A percentile compares a stretch with the other conserved stretches of the same genome.
phyloP scores from a whole-genome alignment of 306 rosid species.

The Pyrus bretschneideri region DNA sequence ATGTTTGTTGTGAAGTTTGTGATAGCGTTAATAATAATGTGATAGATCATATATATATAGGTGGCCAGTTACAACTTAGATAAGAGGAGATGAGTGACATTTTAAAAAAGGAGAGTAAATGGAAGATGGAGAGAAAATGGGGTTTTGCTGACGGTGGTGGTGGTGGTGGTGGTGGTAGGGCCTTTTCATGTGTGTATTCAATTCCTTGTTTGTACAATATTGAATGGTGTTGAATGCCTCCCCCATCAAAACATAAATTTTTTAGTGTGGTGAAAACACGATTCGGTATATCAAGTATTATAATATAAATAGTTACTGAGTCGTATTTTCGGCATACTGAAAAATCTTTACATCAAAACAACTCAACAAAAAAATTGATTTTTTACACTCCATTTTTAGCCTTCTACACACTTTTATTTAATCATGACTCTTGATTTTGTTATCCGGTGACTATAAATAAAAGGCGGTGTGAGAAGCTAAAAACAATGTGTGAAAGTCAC shows the following conservation, averaged over 20 bases:
- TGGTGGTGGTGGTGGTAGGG: constrained; percentile 13
- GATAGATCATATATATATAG: not conserved
- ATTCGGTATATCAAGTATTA: too few relatives aligned
- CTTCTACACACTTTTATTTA: too few relatives aligned
- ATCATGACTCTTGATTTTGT: too few relatives aligned
- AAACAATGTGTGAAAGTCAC: too few relatives aligned
- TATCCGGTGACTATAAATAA: too few relatives aligned
- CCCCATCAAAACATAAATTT: not conserved
- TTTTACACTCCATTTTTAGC: too few relatives aligned
- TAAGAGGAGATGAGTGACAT: constrained; percentile 21
- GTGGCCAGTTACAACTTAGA: not conserved
- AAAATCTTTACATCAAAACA: too few relatives aligned
- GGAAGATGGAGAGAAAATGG: constrained; percentile 30
- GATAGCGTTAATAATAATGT: constrained; percentile 20
- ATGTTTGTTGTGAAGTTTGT: not conserved
- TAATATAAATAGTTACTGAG: too few relatives aligned
- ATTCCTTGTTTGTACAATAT: constrained; percentile 12
- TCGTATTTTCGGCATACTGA: rapidly evolving
- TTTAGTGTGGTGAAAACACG: rapidly evolving
- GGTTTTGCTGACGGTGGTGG: not conserved
- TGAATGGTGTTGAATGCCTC: constrained; percentile 53
- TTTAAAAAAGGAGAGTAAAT: constrained; percentile 10
- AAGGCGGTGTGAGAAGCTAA: too few relatives aligned
- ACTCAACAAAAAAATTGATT: too few relatives aligned
- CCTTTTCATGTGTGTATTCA: constrained; percentile 45